Evolutionary conservation across 495 filamentous ascomycete genomes (phyloP).

Genomic region (Trichoderma gamsii): DNA sequence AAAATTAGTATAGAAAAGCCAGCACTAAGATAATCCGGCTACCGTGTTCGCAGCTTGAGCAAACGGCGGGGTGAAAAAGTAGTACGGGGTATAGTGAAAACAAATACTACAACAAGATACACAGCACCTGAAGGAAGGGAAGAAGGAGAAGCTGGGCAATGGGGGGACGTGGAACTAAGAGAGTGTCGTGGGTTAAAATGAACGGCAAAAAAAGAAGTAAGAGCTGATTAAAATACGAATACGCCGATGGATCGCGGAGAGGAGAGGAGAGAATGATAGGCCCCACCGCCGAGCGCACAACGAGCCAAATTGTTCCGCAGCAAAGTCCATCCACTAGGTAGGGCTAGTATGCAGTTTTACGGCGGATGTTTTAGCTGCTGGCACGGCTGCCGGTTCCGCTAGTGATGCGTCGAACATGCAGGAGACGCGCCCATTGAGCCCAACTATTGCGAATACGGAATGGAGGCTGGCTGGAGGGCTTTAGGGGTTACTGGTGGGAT

Average conservation of each 20-base stretch:
- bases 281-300: not conserved
- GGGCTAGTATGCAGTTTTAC: not conserved
- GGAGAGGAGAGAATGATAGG: not conserved
- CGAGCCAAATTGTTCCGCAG: not conserved
- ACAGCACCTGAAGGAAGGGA: constrained; percentile 2
- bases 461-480: not conserved
- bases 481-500: not conserved
- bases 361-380: not conserved
- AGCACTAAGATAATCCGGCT: not conserved
- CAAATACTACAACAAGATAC: not conserved
- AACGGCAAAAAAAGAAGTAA: constrained; percentile 3
- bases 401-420: not conserved
- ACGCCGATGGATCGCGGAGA: not conserved
- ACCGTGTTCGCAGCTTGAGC: not conserved
- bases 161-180: not conserved
- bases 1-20: not conserved
- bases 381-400: not conserved
- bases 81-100: constrained; percentile 2
- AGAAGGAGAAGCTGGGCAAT: not conserved
- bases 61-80: not conserved
- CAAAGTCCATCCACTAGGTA: not conserved
- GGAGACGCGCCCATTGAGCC: not conserved
- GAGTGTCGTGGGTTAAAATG: constrained; percentile 1
- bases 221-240: constrained; percentile 10
- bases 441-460: constrained; percentile 9